Percentiles rank a stretch among this genome's conserved stretches.
Conservation (phyloP, 768 basidiomycete genomes). For the Psilocybe subaeruginosa region DNA sequence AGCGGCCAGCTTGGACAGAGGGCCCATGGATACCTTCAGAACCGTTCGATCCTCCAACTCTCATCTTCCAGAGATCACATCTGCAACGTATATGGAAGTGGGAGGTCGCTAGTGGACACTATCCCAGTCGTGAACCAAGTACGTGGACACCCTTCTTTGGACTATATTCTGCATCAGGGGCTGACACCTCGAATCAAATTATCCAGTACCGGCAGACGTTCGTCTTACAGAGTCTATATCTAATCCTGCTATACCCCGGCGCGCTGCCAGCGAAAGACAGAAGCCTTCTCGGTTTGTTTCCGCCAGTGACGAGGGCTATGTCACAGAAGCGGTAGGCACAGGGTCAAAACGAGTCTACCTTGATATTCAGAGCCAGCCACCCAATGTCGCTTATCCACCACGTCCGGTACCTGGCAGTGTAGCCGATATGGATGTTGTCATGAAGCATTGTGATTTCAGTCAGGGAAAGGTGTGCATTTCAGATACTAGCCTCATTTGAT, state of each 20-base stretch:
- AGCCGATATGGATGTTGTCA: constrained; percentile 86
- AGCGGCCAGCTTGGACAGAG: constrained; percentile 44
- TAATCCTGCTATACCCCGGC: constrained; percentile 70
- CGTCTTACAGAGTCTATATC: constrained; percentile 54
- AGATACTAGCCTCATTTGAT: neutral
- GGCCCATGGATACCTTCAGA: constrained; percentile 34
- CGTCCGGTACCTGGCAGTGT: constrained; percentile 81
- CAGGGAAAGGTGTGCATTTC: constrained; percentile 56
- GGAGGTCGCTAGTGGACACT: constrained; percentile 91
- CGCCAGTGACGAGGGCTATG: constrained; percentile 37
- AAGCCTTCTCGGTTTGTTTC: constrained; percentile 55
- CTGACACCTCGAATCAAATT: constrained; percentile 6
- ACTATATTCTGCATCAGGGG: neutral
- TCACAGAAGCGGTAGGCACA: constrained; percentile 57
- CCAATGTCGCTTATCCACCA: constrained; percentile 78
- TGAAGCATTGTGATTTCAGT: constrained; percentile 86
- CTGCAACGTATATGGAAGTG: constrained; percentile 89
- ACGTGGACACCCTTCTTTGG: constrained; percentile 30
- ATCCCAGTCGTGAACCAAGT: constrained; percentile 76
- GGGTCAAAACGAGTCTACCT: constrained; percentile 81
- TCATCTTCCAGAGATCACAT: constrained; percentile 72
- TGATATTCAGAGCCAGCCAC: constrained; percentile 60
- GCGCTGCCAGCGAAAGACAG: constrained; percentile 35
- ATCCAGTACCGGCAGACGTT: constrained; percentile 64
- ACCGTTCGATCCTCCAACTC: constrained; percentile 57